phyloP scores from a whole-genome alignment of 1,139 yeast species.

The Neolecta irregularis region DNA sequence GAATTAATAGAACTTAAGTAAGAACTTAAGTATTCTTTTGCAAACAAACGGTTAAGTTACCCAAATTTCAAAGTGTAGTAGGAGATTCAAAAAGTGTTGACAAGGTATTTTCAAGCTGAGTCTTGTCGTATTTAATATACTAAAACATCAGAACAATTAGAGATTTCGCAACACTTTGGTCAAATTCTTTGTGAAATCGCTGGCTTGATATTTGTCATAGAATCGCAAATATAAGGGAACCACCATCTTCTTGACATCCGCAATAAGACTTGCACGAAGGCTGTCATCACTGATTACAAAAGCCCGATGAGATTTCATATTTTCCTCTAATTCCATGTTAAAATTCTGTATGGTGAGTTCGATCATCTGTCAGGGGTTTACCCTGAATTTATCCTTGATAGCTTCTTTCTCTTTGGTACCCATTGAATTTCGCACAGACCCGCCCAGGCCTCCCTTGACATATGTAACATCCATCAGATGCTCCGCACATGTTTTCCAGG shows the following conservation, averaged over 20 bases:
- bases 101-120: too few relatives aligned
- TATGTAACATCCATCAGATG: constrained; percentile 54
- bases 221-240: constrained; percentile 73
- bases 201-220: constrained; percentile 62
- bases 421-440: constrained; percentile 23
- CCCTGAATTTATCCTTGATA: constrained; percentile 70
- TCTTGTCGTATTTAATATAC: too few relatives aligned
- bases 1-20: too few relatives aligned
- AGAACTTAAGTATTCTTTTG: too few relatives aligned
- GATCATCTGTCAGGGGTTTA: constrained; percentile 12
- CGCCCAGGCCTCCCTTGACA: constrained; percentile 34
- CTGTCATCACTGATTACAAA: constrained; percentile 52
- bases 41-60: too few relatives aligned
- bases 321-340: constrained; percentile 67
- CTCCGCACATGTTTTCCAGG: constrained; percentile 59
- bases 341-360: constrained; percentile 25
- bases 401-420: constrained; percentile 64
- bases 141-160: too few relatives aligned
- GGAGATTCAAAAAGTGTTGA: too few relatives aligned
- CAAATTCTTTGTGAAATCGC: too few relatives aligned
- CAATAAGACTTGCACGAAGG: constrained; percentile 43
- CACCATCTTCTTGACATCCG: constrained; percentile 51
- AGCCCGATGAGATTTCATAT: constrained; percentile 46
- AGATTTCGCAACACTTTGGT: too few relatives aligned
- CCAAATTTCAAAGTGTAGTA: too few relatives aligned